Base-by-base conservation (phyloP, 345 rosid species). In the Ceriops decandra region DNA sequence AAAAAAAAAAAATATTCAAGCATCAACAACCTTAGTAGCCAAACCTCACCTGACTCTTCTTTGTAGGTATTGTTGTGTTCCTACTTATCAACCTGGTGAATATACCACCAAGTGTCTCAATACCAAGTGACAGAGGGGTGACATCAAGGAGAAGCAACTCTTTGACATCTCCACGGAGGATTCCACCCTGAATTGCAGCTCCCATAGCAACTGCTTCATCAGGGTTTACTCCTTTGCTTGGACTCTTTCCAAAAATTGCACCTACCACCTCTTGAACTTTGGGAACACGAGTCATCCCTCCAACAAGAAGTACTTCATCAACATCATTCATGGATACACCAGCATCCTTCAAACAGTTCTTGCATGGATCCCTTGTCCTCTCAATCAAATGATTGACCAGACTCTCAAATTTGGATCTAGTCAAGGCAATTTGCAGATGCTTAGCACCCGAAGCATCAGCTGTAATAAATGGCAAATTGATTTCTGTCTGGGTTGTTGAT, bases 371-470 rank as follows among this genome's bases (percentile, higher is more conserved):
- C 6, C 64, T 71, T 0, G 80, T 76, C 69, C 76, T 72, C 61
- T 76, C 76, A 33, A 76, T 76, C 80, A 76, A 76, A 26, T 58
- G 11, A 33, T 58, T 67, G 2, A 76, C 80, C 51, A 76, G 52
- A 57, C 62, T 59, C 59, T 76, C 80, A 58, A 76, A 78, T 47
- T 78, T 78, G 1, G 78, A 78, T 35, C 81, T 69, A 52, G 78
- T 78, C 36, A 73, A 17, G 0, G 78, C 74, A 11, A 78, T 73
- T 32, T 73, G 74, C 32, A 78, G 24, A 62, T 78, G 81, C 49
- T 78, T 78, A 22, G 81, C 81, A 30, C 81, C 81, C 2, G 78
- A 74, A 2, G 75, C 58, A 62, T 78, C 81, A n/a, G 81, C 81
- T 5, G 81, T 78, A 54, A 78, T 78, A 59, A 78, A 78, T 13